phyloP scores from a whole-genome alignment of 2,329 filamentous ascomycete genomes.

The Penicillium sp. region DNA sequence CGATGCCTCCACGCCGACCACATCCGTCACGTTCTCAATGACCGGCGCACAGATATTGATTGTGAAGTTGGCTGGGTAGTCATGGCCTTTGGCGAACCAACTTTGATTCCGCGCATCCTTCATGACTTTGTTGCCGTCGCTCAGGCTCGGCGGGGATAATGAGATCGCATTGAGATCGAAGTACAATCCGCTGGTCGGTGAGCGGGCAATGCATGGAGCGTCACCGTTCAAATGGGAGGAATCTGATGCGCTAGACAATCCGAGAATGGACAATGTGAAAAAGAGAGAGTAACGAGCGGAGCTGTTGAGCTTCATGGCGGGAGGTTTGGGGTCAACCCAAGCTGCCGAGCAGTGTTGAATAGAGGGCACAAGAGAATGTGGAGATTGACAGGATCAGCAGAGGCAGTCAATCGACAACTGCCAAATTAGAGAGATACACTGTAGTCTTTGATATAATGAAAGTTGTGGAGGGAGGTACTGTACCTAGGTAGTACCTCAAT shows the following conservation, averaged over 20 bases:
- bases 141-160: slow-evolving; percentile 46
- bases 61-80: slow-evolving; percentile 51
- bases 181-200: slow-evolving; percentile 58
- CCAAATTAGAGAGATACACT: slow-evolving; percentile 2
- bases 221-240: slow-evolving; percentile 42
- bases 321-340: slow-evolving; percentile 9
- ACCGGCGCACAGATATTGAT: slow-evolving; percentile 51
- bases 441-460: not conserved
- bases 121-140: slow-evolving; percentile 40
- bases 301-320: slow-evolving; percentile 35
- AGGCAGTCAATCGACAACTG: not conserved
- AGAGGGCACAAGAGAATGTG: slow-evolving; percentile 9
- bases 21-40: slow-evolving; percentile 46
- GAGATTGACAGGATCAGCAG: slow-evolving; percentile 8
- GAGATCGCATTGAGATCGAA: slow-evolving; percentile 60
- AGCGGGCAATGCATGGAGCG: slow-evolving; percentile 61
- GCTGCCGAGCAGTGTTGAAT: not conserved
- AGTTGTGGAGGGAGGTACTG: not conserved
- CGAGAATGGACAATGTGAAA: slow-evolving; percentile 33
- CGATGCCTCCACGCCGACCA: slow-evolving; percentile 43
- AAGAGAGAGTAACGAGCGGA: slow-evolving; percentile 32
- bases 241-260: slow-evolving; percentile 30
- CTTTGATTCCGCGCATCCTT: slow-evolving; percentile 43
- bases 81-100: slow-evolving; percentile 49
- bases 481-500: too few relatives aligned